Evolutionary conservation across 2,329 filamentous ascomycete species (phyloP), one percentile per base, ranked within the genome.

Genomic region (Verruconis gallopava): DNA sequence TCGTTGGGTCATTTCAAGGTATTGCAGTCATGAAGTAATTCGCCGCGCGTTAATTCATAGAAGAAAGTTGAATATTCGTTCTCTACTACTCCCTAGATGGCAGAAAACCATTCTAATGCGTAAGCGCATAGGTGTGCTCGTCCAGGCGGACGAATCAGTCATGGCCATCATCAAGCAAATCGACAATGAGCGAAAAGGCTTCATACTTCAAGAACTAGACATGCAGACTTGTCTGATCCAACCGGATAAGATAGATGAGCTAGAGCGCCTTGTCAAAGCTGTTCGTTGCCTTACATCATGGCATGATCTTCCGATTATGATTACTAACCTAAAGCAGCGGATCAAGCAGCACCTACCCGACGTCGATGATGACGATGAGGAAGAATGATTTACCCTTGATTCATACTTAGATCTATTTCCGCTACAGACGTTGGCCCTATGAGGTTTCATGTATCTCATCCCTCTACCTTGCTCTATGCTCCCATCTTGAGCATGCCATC

Each of bases 91-190:
- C n/a, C n/a, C n/a, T n/a, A n/a, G n/a, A n/a, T n/a, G n/a, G n/a
- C n/a, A n/a, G n/a, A n/a, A n/a, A n/a, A n/a, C n/a, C n/a, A n/a
- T n/a, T n/a, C n/a, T n/a, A n/a, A n/a, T n/a, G n/a, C n/a, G n/a
- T n/a, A 30, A 30, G 15, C 19, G 2, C n/a, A 9, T 15, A 70
- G 82, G 82, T 47, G 78, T 84, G 20, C 71, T 89, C 49, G 77
- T 89, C 60, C 76, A 85, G 60, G 85, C 81, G 62, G 83, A 89
- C 57, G 79, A 83, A n/a, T 84, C 81, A 35, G 86, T 89, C 70
- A 88, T 86, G 62, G 81, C 83, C 48, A 85, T 88, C 66, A 80
- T 89, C 54, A 68, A 83, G 51, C 81, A 78, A 53, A 82, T 89
- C 50, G 79, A 89, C 60, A 73, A 67, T 52, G 67, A 74, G 44